Conservation (phyloP, 202 grass and related monocot genomes). For the Elaeis oleifera region DNA sequence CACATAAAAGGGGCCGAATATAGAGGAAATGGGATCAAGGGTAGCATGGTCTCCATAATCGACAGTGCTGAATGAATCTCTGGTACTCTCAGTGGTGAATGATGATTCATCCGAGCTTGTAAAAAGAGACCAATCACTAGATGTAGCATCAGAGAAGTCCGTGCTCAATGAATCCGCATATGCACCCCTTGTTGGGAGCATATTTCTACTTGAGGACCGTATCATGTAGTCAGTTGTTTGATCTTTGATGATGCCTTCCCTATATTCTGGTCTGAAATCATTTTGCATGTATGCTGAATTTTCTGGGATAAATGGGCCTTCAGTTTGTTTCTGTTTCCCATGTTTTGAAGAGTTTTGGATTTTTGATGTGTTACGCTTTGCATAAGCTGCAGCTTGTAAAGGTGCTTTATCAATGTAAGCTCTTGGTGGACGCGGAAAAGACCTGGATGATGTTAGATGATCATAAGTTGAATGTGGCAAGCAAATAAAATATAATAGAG, state of each 20-base stretch:
- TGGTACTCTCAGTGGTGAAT: constrained; percentile 93
- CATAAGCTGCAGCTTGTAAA: constrained; percentile 29
- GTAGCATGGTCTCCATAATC: constrained; percentile 67
- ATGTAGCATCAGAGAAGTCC: constrained; percentile 87
- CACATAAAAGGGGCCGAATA: constrained; percentile 66
- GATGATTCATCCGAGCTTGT: constrained; percentile 99
- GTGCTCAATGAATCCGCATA: constrained; percentile 48
- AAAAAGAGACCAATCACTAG: constrained; percentile 93
- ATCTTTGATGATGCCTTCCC: constrained; percentile 28
- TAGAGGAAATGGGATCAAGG: constrained; percentile 62
- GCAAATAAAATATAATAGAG: neutral
- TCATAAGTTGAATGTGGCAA: constrained; percentile 17
- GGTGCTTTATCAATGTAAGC: constrained; percentile 59
- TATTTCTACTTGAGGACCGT: constrained; percentile 19
- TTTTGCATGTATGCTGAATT: constrained; percentile 40
- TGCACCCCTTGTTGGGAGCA: constrained; percentile 28
- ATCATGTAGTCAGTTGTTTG: constrained; percentile 23
- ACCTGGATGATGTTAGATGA: constrained; percentile 45
- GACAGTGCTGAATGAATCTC: constrained; percentile 87
- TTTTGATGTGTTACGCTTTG: constrained; percentile 44
- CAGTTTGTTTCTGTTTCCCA: constrained; percentile 28
- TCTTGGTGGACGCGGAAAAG: constrained; percentile 69
- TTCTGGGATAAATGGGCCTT: constrained; percentile 13
- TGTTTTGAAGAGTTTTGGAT: constrained; percentile 50
- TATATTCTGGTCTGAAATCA: constrained; percentile 52